Base-by-base conservation (phyloP, 805 yeast genomes). In the Lipomyces lipofer region DNA sequence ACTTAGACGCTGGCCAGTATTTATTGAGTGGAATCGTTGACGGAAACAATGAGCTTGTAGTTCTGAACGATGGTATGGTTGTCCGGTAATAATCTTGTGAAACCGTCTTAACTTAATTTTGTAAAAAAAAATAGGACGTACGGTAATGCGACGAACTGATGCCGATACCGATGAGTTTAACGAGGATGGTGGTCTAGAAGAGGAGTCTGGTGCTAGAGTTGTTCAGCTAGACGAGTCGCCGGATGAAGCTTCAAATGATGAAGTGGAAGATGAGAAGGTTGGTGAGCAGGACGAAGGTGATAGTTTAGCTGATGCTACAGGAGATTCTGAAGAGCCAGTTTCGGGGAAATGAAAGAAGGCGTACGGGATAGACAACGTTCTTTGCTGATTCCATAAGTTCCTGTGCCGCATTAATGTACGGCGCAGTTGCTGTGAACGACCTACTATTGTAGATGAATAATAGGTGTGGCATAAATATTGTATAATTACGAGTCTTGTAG, bases 241-340 rank as follows among this genome's bases (percentile, higher is more conserved):
- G 28, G 64, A 61, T 21, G 50, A 51, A 35, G 61, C 49, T 29
- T 29, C 49, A 27, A 63, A 58, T 35, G n/a, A n/a, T n/a, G 59
- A 53, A 8, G 54, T 25, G 17, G 63, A 49, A 2, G 29, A 49
- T 4, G 61, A 52, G 29, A 51, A 59, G 33, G 28, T 47, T 4
- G 66, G 51, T 39, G 64, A 59, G 36, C 46, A 38, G 19, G 56
- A 49, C 17, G 63, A 44, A 24, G 59, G 50, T 4, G 58, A 46
- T 8, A 49, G 22, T 24, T 15, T 25, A 13, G 49, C 17, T 24
- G 57, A 51, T 12, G n/a, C 54, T 19, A 42, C 35, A 12, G 35
- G 24, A 24, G 45, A 42, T 17, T 3, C 2, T 10, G 40, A 42
- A n/a, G 25, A 17, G 24, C n/a, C 40, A 9, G 10, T 10, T 19